Evolutionary conservation across 306 rosid species (phyloP), one percentile per base, ranked within the genome.

Genomic region (Trifolium subterraneum): DNA sequence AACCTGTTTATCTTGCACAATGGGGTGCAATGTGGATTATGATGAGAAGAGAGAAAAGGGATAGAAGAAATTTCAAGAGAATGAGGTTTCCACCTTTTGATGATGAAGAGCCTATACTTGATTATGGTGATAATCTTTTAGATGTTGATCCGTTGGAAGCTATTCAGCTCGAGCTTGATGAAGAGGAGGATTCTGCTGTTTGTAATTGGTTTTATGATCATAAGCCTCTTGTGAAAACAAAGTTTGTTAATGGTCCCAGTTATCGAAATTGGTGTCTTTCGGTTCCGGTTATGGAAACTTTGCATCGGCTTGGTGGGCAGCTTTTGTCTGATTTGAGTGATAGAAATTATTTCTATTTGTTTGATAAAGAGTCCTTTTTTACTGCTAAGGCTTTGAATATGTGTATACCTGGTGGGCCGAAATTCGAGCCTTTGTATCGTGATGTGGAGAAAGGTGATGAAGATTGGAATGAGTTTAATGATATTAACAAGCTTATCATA

Each of bases 391-490:
- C 98, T 50, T 81, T 93, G 80, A 93, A 93, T 78, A 91, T 93
- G 97, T 93, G 98, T 84, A 93, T 93, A 62, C 98, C 98, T 52
- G 98, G 98, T 91, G 98, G 98, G 64, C 98, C 98, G 35, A 93
- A 93, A 64, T 93, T 91, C 80, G 98, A 91, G 89, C 98, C 98
- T n/a, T 80, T 93, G 80, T 93, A 93, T 68, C 96, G 98, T 38
- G 98, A 93, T 80, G 87, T 91, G 98, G 98, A 91, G 88, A 93
- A 93, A 83, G 98, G 98, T 50, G 98, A 93, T 72, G 98, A 91
- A 81, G 98, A 91, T 70, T 93, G 98, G 98, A 93, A 93, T 80
- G 98, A 93, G 91, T 93, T 93, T 74, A 93, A 93, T 84, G 98
- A 93, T 84, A 93, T 93, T 44, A 91, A 93, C 85, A 93, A 93